Conservation (phyloP, 495 filamentous ascomycete species). For the Daldinia caldariorum region DNA sequence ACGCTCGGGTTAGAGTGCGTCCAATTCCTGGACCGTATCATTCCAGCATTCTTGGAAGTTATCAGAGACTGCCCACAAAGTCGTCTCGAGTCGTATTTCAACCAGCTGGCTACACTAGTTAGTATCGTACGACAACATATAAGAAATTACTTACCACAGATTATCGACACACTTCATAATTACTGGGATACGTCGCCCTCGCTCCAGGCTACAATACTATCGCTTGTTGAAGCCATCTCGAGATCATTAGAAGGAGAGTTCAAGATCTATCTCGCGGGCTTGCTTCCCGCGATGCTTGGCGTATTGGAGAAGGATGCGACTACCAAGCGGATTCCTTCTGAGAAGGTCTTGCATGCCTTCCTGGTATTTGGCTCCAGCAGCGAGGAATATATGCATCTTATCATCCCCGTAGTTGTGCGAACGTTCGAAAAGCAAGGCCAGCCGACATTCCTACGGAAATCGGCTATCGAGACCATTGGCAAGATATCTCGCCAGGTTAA, state of each 20-base stretch:
- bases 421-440: slow-evolving; percentile 88
- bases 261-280: slow-evolving; percentile 86
- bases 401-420: slow-evolving; percentile 93
- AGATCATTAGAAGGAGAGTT: slow-evolving; percentile 95
- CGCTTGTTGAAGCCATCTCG: slow-evolving; percentile 91
- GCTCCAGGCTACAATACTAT: slow-evolving; percentile 88
- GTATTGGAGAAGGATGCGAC: slow-evolving; percentile 88
- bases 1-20: slow-evolving; percentile 95
- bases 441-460: slow-evolving; percentile 78
- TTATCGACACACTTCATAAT: slow-evolving; percentile 83
- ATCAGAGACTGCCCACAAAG: slow-evolving; percentile 77
- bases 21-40: slow-evolving; percentile 88
- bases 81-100: slow-evolving; percentile 93
- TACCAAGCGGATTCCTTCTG: slow-evolving; percentile 76
- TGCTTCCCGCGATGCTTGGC: slow-evolving; percentile 91
- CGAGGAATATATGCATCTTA: slow-evolving; percentile 99
- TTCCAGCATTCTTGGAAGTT: slow-evolving; percentile 90
- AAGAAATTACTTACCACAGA: slow-evolving; percentile 82
- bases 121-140: slow-evolving; percentile 97
- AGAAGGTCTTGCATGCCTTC: slow-evolving; percentile 93
- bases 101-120: slow-evolving; percentile 90
- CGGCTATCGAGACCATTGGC: slow-evolving; percentile 92
- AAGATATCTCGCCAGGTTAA: slow-evolving; percentile 97
- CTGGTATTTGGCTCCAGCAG: slow-evolving; percentile 94
- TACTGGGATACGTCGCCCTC: slow-evolving; percentile 82